Conservation (phyloP, 352 stramenopile genomes). For the Thalassiosira exigua region DNA sequence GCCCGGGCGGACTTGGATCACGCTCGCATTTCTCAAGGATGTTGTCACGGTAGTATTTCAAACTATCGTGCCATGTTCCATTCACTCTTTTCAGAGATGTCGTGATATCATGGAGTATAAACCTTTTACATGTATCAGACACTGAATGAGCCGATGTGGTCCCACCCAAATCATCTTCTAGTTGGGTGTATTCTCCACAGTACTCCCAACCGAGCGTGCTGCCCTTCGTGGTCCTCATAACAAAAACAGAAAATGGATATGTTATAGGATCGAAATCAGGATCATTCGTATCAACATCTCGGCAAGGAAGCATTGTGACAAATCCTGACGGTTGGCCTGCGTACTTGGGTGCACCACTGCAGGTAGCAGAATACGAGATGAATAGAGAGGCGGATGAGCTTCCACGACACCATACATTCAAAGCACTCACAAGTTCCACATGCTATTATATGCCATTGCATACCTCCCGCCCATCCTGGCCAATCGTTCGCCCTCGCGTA, state of each 20-base stretch:
- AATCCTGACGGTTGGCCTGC: conserved; percentile 22
- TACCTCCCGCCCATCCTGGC: conserved; percentile 15
- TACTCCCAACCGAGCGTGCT: conserved; percentile 34
- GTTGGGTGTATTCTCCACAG: conserved; percentile 25
- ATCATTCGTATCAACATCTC: background rate
- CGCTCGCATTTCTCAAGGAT: conserved; percentile 6
- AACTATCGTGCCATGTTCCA: conserved; percentile 6
- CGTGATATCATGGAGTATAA: conserved; percentile 14
- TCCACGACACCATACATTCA: background rate
- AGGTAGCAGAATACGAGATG: background rate
- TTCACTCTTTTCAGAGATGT: background rate
- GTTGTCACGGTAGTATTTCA: conserved; percentile 10
- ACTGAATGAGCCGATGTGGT: conserved; percentile 6
- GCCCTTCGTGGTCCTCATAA: conserved; percentile 1
- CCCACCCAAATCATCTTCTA: conserved; percentile 18
- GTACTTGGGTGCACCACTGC: conserved; percentile 26
- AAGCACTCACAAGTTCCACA: conserved; percentile 5
- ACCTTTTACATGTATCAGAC: background rate
- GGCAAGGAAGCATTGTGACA: conserved; percentile 9
- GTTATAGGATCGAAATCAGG: conserved; percentile 19
- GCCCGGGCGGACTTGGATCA: conserved; percentile 14
- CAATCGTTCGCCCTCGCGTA: conserved; percentile 11
- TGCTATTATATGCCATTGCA: conserved; percentile 28
- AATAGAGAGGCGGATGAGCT: background rate
- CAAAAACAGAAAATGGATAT: conserved; percentile 35